phyloP scores from a whole-genome alignment of 768 basidiomycete genomes.

The Mycena vulgaris region DNA sequence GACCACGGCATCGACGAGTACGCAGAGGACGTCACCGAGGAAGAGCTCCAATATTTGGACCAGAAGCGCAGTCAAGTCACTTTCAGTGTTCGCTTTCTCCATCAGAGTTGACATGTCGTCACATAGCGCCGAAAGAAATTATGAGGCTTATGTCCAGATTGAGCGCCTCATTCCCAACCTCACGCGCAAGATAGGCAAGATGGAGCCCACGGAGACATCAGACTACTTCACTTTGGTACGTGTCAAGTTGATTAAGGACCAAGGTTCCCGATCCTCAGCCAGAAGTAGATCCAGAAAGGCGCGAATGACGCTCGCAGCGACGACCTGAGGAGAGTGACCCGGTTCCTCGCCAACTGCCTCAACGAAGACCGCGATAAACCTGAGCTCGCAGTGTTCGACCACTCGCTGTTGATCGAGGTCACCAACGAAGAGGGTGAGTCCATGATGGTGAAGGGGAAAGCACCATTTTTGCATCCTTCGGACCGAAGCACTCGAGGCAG shows the following conservation, averaged over 20 bases:
- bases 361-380: constrained; percentile 12
- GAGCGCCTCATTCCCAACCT: constrained; percentile 3
- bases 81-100: no score
- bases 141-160: constrained; percentile 4
- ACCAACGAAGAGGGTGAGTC: background rate
- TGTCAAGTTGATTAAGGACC: background rate
- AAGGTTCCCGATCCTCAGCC: background rate
- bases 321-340: background rate
- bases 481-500: constrained; percentile 14
- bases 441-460: background rate
- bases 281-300: background rate
- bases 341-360: background rate
- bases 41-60: background rate
- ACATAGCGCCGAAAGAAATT: constrained; percentile 14
- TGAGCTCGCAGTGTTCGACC: constrained; percentile 11
- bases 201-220: background rate
- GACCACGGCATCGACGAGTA: constrained; percentile 1
- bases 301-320: constrained; percentile 26
- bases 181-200: background rate
- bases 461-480: background rate
- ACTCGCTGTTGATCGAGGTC: background rate
- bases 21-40: background rate
- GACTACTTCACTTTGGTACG: constrained; percentile 2
- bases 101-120: background rate
- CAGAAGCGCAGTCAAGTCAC: constrained; percentile 22